These are phyloP conservation scores for Penicillium brasilianum DNA, from an alignment of 2,329 filamentous ascomycete genomes.

Conservation along the genomic window DNA sequence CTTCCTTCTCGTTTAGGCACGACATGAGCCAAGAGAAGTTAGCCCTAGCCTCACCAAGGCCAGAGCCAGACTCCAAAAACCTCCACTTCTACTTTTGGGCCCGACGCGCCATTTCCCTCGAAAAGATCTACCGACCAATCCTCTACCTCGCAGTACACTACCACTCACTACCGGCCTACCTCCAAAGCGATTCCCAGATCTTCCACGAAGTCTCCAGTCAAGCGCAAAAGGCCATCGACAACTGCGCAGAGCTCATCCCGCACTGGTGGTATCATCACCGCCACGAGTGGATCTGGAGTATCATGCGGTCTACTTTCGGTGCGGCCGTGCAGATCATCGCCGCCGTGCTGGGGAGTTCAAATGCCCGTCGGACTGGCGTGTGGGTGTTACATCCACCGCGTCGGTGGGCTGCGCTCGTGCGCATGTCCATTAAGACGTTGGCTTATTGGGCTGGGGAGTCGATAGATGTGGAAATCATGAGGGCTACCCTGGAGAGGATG, in stretches of 20 bases:
- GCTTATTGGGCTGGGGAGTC: slow-evolving; percentile 26
- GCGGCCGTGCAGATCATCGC: slow-evolving; percentile 29
- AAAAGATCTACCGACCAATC: slow-evolving; percentile 30
- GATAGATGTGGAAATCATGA: slow-evolving; percentile 30
- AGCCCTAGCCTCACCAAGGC: slow-evolving; percentile 13
- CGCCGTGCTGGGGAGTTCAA: slow-evolving; percentile 23
- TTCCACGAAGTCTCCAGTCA: slow-evolving; percentile 19
- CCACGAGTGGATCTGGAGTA: slow-evolving; percentile 32
- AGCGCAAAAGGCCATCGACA: slow-evolving; percentile 28
- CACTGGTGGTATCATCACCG: slow-evolving; percentile 29
- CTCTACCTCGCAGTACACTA: slow-evolving; percentile 32
- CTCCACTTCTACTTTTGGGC: slow-evolving; percentile 26
- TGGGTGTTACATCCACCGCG: slow-evolving; percentile 20
- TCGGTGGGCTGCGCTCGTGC: slow-evolving; percentile 29
- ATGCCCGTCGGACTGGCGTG: slow-evolving; percentile 4
- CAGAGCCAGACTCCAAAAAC: slow-evolving; percentile 19
- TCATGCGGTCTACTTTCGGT: slow-evolving; percentile 25
- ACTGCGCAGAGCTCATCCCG: slow-evolving; percentile 26
- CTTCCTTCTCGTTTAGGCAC: slow-evolving; percentile 20
- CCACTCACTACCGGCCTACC: slow-evolving; percentile 24
- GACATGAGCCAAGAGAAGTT: slow-evolving; percentile 16
- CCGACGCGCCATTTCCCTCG: slow-evolving; percentile 21
- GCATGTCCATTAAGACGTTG: slow-evolving; percentile 27
- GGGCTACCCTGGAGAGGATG: slow-evolving; percentile 28
- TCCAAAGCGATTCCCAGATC: slow-evolving; percentile 17